Base-by-base conservation (phyloP, 148 eudicot genomes). In the Polygonum maritimum region DNA sequence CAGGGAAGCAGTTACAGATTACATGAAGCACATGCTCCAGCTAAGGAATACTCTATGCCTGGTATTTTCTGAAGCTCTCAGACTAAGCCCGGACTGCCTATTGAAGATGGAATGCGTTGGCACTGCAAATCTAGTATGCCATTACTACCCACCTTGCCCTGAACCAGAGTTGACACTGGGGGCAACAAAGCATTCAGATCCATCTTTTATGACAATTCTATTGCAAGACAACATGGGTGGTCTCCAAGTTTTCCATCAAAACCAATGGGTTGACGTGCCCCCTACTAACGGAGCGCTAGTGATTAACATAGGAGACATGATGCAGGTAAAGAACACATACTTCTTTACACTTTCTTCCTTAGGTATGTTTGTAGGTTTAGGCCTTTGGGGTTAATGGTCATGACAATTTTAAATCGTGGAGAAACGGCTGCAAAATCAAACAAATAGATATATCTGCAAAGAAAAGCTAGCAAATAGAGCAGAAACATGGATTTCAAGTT, bases 141-240 rank as follows among this genome's bases (percentile, higher is more conserved):
- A 81, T 74, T 77, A 81, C 75, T 81, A 81, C 55, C 83, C 80
- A 14, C 22, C 80, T 19, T 81, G 83, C 52, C 83, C 83, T 0
- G 80, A 77, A 51, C 80, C 77, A 35, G 80, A 81, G 8, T 41
- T 77, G 72, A 77, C 83, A 0, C 22, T 77, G 21, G 83, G 83
- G 21, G 75, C 71, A 21, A 52, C 48, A 47, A 77, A 81, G 75
- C 83, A 77, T 15, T 65, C 83, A 3, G 83, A 81, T 47, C 80
- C 83, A 2, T 77, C 80, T 22, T 77, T 81, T 67, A 36, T 77
- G 40, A 81, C 80, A 16, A 52, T 73, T 22, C 83, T 81, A 44
- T 48, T 81, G 15, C 83, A 77, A 33, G 77, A 77, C 39, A 26
- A 58, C 12, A 74, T 74, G 11, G 80, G 83, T 7, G 83, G 77